Base-by-base conservation (phyloP, 768 basidiomycete genomes). In the Phaffia tasmanica region DNA sequence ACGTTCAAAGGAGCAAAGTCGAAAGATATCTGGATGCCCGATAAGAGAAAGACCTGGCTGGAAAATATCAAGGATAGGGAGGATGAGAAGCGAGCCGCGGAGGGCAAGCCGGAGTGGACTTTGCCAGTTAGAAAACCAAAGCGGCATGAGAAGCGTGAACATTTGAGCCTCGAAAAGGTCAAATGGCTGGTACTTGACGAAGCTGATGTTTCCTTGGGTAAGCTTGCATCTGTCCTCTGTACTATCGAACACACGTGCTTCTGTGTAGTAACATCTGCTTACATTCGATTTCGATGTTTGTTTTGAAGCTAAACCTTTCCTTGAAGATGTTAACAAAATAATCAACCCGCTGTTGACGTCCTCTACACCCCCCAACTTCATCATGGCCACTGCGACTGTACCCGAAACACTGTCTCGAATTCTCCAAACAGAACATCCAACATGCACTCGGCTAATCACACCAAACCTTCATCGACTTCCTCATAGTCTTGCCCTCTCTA, bases 151-250 rank as follows among this genome's bases (percentile, higher is more conserved):
- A 81, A 63, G 57, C 32, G 53, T 32, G 29, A 47, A 4, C 23
- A 54, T n/a, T 35, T 88, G 77, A 81, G 84, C 1, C 76, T 90
- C 27, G 81, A 80, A 61, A 81, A 83, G 58, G 78, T 93, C 1
- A 89, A 94, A 72, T 94, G 89, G 89, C 85, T 94, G 7, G 80
- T 93, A 3, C 79, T 94, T 1, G 92, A 95, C 69, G 91, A 95
- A 73, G 91, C 92, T 0, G 92, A 94, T 73, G 83, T 95, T 58
- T 78, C 93, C 16, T 86, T 94, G 62, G 89, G 91, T 88, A 70
- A 59, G 82, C 76, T 16, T 8, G 47, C n/a, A 23, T 11, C 54
- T 8, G n/a, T 63, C 51, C 0, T 53, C n/a, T 42, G 23, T 21
- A 2, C 32, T 57, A 14, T 51, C 27, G 6, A 19, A n/a, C 46